phyloP scores from a whole-genome alignment of 352 stramenopile species.

The Thalassiosira mediterranea region DNA sequence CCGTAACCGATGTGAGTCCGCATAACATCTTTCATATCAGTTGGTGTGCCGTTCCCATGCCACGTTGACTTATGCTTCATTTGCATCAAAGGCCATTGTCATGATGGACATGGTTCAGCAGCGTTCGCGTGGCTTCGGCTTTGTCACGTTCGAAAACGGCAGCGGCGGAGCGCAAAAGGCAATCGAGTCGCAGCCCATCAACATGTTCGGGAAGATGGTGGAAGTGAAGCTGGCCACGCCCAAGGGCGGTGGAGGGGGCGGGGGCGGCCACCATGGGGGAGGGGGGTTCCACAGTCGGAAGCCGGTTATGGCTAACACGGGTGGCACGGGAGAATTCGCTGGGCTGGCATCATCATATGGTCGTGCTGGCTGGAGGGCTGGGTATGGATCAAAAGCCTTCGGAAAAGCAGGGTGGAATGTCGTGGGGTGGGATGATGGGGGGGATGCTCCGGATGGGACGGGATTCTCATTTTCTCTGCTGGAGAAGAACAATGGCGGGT shows the following conservation, averaged over 20 bases:
- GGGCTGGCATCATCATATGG: slow-evolving; percentile 78
- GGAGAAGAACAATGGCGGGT: slow-evolving; percentile 3
- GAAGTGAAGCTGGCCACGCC: slow-evolving; percentile 83
- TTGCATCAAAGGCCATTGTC: slow-evolving; percentile 39
- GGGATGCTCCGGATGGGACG: slow-evolving; percentile 51
- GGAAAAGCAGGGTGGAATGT: slow-evolving; percentile 77
- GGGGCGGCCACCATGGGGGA: slow-evolving; percentile 1
- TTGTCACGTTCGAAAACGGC: slow-evolving; percentile 63
- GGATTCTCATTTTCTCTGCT: slow-evolving; percentile 76
- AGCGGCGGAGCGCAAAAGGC: slow-evolving; percentile 68
- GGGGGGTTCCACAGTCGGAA: slow-evolving; percentile 51
- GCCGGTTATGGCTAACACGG: slow-evolving; percentile 52
- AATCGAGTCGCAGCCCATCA: slow-evolving; percentile 72
- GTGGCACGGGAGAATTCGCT: slow-evolving; percentile 71
- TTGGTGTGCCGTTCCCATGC: neutral
- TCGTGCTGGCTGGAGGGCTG: slow-evolving; percentile 75
- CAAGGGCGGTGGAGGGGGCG: slow-evolving; percentile 58
- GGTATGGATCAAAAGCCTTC: slow-evolving; percentile 82
- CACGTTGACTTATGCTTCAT: slow-evolving; percentile 22
- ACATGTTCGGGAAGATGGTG: slow-evolving; percentile 73
- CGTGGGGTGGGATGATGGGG: slow-evolving; percentile 71
- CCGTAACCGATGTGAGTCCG: slow-evolving; percentile 44
- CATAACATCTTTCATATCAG: neutral
- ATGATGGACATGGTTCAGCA: slow-evolving; percentile 58
- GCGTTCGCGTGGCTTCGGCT: slow-evolving; percentile 51